Conservation (phyloP, 2,329 filamentous ascomycete species). For the Dothideomycetes sp. region DNA sequence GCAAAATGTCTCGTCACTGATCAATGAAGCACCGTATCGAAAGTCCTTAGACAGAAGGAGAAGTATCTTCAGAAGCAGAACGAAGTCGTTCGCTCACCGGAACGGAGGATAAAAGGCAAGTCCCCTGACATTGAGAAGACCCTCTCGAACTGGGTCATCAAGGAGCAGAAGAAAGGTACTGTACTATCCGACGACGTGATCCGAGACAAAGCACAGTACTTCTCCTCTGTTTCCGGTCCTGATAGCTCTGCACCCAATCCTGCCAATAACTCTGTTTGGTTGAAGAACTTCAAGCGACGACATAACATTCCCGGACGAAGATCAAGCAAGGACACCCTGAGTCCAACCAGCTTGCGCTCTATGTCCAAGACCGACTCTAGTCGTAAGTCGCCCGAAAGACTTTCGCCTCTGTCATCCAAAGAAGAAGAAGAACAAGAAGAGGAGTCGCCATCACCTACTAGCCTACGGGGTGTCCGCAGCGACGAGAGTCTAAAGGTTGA, state of each 20-base stretch:
- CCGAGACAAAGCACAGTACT: conserved; percentile 71
- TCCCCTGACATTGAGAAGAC: conserved; percentile 86
- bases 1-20: conserved; percentile 12
- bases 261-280: conserved; percentile 66
- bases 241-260: conserved; percentile 48
- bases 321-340: conserved; percentile 34
- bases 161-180: conserved; percentile 65
- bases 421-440: conserved; percentile 35
- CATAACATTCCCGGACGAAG: conserved; percentile 51
- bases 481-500: conserved; percentile 57
- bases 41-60: conserved; percentile 87
- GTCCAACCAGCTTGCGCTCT: background rate
- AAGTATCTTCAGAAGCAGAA: conserved; percentile 65
- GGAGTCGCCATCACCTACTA: conserved; percentile 57
- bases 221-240: conserved; percentile 60
- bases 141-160: conserved; percentile 75
- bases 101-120: conserved; percentile 75
- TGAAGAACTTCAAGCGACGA: conserved; percentile 93
- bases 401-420: conserved; percentile 64
- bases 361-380: conserved; percentile 45
- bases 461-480: conserved; percentile 49
- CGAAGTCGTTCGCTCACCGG: conserved; percentile 66
- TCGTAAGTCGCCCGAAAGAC: conserved; percentile 51
- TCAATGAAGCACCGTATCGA: conserved; percentile 79
- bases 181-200: conserved; percentile 71